Evolutionary conservation across 345 rosid genomes (phyloP), one percentile per base, ranked within the genome.

Genomic region (Arabis hirsuta): DNA sequence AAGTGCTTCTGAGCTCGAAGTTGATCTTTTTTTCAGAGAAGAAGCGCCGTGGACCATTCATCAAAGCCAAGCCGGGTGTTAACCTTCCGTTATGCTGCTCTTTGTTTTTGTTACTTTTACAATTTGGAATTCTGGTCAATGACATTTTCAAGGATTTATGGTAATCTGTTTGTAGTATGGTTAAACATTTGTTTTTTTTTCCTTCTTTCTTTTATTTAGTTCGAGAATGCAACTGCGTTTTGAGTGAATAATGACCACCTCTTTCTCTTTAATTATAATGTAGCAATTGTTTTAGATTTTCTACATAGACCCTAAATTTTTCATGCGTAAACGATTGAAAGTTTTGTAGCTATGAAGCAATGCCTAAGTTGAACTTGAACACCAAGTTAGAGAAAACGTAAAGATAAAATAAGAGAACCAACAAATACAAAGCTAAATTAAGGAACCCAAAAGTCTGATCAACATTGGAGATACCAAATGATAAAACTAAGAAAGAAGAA

Each of bases 1-100:
- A 90, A 92, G 53, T 92, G 98, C 85, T 90, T 92, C 88, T 92
- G 82, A 88, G 77, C 42, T 60, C 57, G 1, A 76, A 48, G 53
- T 43, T 50, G 42, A 63, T 54, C 62, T 3, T 31, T 48, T 32
- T 62, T 76, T 14, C 68, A 45, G 56, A 69, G 54, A 76, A 55
- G 60, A 73, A 73, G 72, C 48, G 4, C 19, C 4, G 54, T 39
- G 14, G 22, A 71, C 31, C 70, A 55, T 24, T 64, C 47, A 38
- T 48, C 76, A 16, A 16, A 16, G 16, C 16, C 16, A 12, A 55
- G 59, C 72, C 53, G 22, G 66, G 71, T n/a, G 56, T 27, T 53
- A 36, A 36, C 22, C 70, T 47, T 76, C 64, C 11, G 50, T 60
- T 67, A 41, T 63, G 66, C 61, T 64, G 53, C 58, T 64, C 36